Conservation (phyloP, 2,329 filamentous ascomycete genomes). For the Fusarium citri region DNA sequence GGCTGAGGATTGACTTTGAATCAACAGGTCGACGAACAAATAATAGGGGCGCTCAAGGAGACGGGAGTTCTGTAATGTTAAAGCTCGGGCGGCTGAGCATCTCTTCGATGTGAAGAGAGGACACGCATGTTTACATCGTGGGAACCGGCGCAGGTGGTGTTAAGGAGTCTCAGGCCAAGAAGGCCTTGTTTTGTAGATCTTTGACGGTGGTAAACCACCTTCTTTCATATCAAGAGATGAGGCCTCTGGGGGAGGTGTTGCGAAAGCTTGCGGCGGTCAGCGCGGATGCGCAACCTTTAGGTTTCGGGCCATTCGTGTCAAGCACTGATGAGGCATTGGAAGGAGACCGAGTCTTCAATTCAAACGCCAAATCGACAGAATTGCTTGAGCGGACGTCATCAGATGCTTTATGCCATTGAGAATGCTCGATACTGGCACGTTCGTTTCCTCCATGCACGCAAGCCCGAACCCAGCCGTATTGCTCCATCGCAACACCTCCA, state of each 20-base stretch:
- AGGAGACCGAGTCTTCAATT: background rate
- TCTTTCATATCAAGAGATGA: slow-evolving; percentile 57
- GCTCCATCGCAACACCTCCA: slow-evolving; percentile 20
- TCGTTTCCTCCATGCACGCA: slow-evolving; percentile 25
- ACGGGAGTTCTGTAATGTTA: slow-evolving; percentile 48
- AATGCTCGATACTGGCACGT: slow-evolving; percentile 33
- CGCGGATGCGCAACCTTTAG: slow-evolving; percentile 9
- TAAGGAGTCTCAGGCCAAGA: slow-evolving; percentile 48
- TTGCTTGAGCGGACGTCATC: background rate
- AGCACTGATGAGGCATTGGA: background rate
- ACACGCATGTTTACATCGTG: slow-evolving; percentile 46
- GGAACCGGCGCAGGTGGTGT: slow-evolving; percentile 45
- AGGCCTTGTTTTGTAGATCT: slow-evolving; percentile 57
- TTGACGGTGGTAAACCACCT: slow-evolving; percentile 59
- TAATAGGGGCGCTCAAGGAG: slow-evolving; percentile 46
- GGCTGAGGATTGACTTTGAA: slow-evolving; percentile 47
- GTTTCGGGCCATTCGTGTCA: background rate
- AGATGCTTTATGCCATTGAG: slow-evolving; percentile 31
- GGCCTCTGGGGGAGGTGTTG: slow-evolving; percentile 31
- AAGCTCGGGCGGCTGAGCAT: slow-evolving; percentile 50
- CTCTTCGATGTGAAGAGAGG: slow-evolving; percentile 52
- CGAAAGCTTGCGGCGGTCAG: slow-evolving; percentile 18
- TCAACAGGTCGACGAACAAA: slow-evolving; percentile 46
- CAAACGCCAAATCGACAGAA: background rate
- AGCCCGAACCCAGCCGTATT: slow-evolving; percentile 26